Conservation (phyloP, 2,329 filamentous ascomycete genomes). For the Colletotrichum cereale region DNA sequence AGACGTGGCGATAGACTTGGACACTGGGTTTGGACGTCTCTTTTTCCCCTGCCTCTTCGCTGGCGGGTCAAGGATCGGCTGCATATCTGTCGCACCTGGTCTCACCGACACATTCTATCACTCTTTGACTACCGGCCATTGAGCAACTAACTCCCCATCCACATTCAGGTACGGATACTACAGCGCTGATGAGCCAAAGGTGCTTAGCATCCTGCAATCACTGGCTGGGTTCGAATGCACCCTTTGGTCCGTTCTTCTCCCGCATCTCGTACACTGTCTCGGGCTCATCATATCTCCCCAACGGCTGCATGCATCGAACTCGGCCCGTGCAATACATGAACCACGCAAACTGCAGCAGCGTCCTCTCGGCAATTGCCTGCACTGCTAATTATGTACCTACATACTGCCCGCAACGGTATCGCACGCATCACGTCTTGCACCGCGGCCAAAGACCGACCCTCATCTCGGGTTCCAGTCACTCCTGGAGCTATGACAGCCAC, state of each 20-base stretch:
- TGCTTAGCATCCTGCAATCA: not conserved
- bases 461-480: not conserved
- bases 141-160: not conserved
- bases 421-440: conserved; percentile 8
- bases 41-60: too few species aligned
- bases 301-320: conserved; percentile 13
- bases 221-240: not conserved
- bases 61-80: too few species aligned
- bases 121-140: not conserved
- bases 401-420: not conserved
- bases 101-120: not conserved
- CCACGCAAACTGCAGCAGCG: conserved; percentile 13
- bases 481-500: not conserved
- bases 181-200: not conserved
- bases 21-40: conserved; percentile 19
- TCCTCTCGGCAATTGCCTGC: conserved; percentile 16
- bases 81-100: not conserved
- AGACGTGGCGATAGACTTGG: conserved; percentile 29
- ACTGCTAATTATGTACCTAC: not conserved
- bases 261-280: conserved; percentile 25
- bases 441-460: not conserved
- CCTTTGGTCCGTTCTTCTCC: not conserved
- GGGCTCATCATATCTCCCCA: conserved; percentile 5
- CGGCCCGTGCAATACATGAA: conserved; percentile 15
- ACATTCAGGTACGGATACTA: too few species aligned